phyloP scores from a whole-genome alignment of 2,329 filamentous ascomycete species.

The Neophaeococcomyces aloes region DNA sequence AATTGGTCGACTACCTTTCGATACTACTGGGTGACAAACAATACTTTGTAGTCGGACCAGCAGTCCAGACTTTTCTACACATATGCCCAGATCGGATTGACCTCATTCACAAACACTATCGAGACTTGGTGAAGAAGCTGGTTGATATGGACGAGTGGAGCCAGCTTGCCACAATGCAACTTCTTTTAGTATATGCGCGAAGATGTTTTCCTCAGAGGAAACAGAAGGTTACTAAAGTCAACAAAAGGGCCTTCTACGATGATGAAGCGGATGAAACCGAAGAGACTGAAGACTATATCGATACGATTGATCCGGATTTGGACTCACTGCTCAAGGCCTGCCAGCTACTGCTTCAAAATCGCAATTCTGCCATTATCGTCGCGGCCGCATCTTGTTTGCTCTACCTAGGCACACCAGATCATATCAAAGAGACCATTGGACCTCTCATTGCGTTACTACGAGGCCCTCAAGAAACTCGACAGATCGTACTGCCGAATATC shows the following conservation, averaged over 20 bases:
- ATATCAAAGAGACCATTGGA: slow-evolving; percentile 65
- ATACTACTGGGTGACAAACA: slow-evolving; percentile 78
- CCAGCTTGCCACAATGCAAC: slow-evolving; percentile 68
- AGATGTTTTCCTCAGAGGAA: slow-evolving; percentile 72
- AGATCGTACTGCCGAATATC: slow-evolving; percentile 86
- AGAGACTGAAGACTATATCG: slow-evolving; percentile 42
- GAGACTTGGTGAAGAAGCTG: slow-evolving; percentile 71
- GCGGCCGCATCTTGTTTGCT: slow-evolving; percentile 77
- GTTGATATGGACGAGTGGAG: slow-evolving; percentile 99
- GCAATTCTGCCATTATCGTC: slow-evolving; percentile 85
- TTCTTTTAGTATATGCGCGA: slow-evolving; percentile 76
- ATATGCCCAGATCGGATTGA: slow-evolving; percentile 81
- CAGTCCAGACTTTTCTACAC: slow-evolving; percentile 78
- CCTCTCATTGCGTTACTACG: slow-evolving; percentile 78
- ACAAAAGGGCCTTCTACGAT: slow-evolving; percentile 70
- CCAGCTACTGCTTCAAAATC: slow-evolving; percentile 75
- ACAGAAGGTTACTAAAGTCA: slow-evolving; percentile 45
- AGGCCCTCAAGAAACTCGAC: slow-evolving; percentile 74
- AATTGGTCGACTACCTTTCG: slow-evolving; percentile 71
- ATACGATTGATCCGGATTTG: slow-evolving; percentile 67
- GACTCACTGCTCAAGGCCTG: slow-evolving; percentile 69
- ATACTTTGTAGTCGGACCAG: slow-evolving; percentile 92
- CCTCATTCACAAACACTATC: slow-evolving; percentile 83
- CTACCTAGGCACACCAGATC: slow-evolving; percentile 68
- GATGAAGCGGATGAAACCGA: slow-evolving; percentile 46